Evolutionary conservation across 371 early-diverging fungal genomes (phyloP).

Genomic region (Amoeboaphelidium protococcarum): DNA sequence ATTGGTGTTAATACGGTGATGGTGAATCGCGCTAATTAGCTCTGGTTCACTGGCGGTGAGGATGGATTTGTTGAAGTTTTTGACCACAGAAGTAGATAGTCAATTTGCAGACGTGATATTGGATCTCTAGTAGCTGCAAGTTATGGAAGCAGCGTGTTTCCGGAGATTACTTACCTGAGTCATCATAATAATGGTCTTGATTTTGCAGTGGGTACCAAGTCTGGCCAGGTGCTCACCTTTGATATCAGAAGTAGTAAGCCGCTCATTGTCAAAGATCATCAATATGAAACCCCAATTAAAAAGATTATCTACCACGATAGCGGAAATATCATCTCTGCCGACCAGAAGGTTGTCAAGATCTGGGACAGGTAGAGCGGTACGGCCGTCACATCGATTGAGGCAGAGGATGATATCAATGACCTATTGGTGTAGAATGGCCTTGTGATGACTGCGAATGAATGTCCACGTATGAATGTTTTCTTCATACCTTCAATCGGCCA

Average conservation of each 20-base stretch:
- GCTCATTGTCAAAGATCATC: slow-evolving; percentile 70
- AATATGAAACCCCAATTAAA: slow-evolving; percentile 89
- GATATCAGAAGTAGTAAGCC: slow-evolving; percentile 74
- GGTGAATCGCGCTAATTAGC: slow-evolving; percentile 58
- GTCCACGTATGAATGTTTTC: slow-evolving; percentile 71
- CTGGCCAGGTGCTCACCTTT: slow-evolving; percentile 71
- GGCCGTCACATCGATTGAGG: slow-evolving; percentile 69
- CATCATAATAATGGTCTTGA: slow-evolving; percentile 68
- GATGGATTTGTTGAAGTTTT: slow-evolving; percentile 76
- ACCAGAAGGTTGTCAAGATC: slow-evolving; percentile 68
- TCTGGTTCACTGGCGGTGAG: slow-evolving; percentile 68
- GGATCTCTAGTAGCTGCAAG: background rate
- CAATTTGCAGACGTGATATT: slow-evolving; percentile 24
- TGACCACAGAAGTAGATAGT: slow-evolving; percentile 54
- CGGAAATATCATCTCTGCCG: slow-evolving; percentile 58
- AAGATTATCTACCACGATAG: slow-evolving; percentile 47
- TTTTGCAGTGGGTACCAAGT: slow-evolving; percentile 64
- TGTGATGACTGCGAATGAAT: slow-evolving; percentile 80
- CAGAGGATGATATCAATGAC: slow-evolving; percentile 77
- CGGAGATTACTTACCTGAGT: slow-evolving; percentile 40
- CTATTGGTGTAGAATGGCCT: slow-evolving; percentile 66
- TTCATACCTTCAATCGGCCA: slow-evolving; percentile 80
- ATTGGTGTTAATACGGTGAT: slow-evolving; percentile 42
- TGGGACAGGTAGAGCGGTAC: slow-evolving; percentile 60
- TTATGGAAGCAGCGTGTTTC: slow-evolving; percentile 4